Base-by-base conservation (phyloP, 352 stramenopile species). In the Phytophthora constricta region DNA sequence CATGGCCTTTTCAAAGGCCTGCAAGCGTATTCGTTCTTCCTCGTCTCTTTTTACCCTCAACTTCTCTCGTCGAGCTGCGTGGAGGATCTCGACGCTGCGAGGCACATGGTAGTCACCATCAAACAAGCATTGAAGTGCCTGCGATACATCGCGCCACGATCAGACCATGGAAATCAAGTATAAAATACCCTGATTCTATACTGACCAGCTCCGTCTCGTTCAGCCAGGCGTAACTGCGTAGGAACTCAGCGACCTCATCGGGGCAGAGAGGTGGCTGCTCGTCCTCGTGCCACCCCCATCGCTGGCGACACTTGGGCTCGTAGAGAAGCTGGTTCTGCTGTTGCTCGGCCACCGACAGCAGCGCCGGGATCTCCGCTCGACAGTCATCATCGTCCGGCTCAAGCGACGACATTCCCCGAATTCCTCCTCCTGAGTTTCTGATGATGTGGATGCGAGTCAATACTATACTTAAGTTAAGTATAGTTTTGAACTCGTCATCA, bases 111-210 rank as follows among this genome's bases (percentile, higher is more conserved):
- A 90, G 41, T 78, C 64, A 19, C 59, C 76, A 42, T 82, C 69
- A 56, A 80, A 78, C 13, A 92, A 63, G 45, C 76, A 84, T 41
- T 77, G 82, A 11, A 92, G 71, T 7, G 76, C 84, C 84, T 92
- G 48, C 23, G 7, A 47, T 27, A 26, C 10, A 48, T 37, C 19
- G 43, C 23, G 14, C 23, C 22, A 11, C 20, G 41, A 42, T 62
- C 28, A 57, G 19, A 23, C 41, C 19, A 23, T 23, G 39, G n/a
- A 22, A 51, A 41, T 28, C 43, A 37, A 58, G 57, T 66, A 45
- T 65, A 33, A 37, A 56, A 54, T 19, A 22, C 48, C 41, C 48
- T 49, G 48, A n/a, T 51, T 62, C 57, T 52, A n/a, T n/a, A 67
- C 59, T 45, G 64, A 92, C 84, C 70, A 77, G 27, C 49, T 91